Conservation (phyloP, 768 basidiomycete species). For the Agrocybe praecox region DNA sequence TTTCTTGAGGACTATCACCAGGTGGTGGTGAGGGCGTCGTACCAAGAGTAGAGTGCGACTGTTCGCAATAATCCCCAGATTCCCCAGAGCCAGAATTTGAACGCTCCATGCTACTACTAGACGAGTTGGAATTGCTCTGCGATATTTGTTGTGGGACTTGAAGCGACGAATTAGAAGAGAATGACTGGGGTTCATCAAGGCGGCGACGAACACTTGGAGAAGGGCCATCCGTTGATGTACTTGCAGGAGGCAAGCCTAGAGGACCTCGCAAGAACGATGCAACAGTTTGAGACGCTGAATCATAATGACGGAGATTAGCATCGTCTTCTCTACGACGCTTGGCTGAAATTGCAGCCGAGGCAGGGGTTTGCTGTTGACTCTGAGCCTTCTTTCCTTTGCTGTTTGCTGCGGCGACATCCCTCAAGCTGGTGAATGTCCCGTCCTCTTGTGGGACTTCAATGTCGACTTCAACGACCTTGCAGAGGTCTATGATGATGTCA, state of each 20-base stretch:
- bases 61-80: slow-evolving; percentile 12
- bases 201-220: slow-evolving; percentile 38
- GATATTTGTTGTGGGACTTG: slow-evolving; percentile 4
- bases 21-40: slow-evolving; percentile 31
- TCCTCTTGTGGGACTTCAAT: slow-evolving; percentile 61
- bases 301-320: slow-evolving; percentile 50
- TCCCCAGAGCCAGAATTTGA: slow-evolving; percentile 14
- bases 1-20: neutral
- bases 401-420: slow-evolving; percentile 50
- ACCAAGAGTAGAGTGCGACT: slow-evolving; percentile 24
- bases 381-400: slow-evolving; percentile 56
- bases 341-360: slow-evolving; percentile 25
- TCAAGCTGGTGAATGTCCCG: slow-evolving; percentile 62
- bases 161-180: slow-evolving; percentile 15
- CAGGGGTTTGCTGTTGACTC: neutral
- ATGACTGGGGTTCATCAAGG: slow-evolving; percentile 22
- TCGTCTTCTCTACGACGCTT: slow-evolving; percentile 66
- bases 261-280: slow-evolving; percentile 50
- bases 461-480: slow-evolving; percentile 64
- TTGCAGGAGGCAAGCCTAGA: slow-evolving; percentile 16
- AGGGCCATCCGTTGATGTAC: slow-evolving; percentile 26
- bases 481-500: slow-evolving; percentile 83
- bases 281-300: slow-evolving; percentile 56
- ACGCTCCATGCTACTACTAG: neutral
- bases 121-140: slow-evolving; percentile 20